Base-by-base conservation (phyloP, 805 yeast species). In the Helenozyma rhizophorensis region DNA sequence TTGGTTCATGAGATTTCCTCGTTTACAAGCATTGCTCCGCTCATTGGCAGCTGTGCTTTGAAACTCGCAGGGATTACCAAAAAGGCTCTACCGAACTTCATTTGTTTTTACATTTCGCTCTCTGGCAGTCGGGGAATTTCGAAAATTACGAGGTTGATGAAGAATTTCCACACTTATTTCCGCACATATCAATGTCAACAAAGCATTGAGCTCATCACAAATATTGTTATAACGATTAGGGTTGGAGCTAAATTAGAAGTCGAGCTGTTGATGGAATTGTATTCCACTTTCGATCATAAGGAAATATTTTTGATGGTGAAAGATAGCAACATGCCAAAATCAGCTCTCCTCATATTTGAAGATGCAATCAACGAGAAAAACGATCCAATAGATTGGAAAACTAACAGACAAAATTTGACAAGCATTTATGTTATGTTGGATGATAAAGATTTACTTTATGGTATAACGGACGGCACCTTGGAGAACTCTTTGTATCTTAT, bases 371-470 rank as follows among this genome's bases (percentile, higher is more conserved):
- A 29, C 4, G 25, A 26, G 4, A 28, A 28, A 9, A 4, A 11
- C 11, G 34, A 32, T 9, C 26, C 18, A 9, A 10, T 32, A 4
- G 25, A 30, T 19, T 32, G 39, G 37, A 9, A 21, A 4, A 6
- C 9, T 2, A 26, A 28, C 17, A 25, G 36, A 10, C 21, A 29
- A 6, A 8, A 40, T 1, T 24, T 46, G 23, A 28, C 56, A 3
- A 27, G 36, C 1, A 61, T 82, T 2, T 84, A 80, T 51, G 60
- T 63, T 4, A 50, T 67, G 0, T 60, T 87, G 3, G 76, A 72
- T 30, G 87, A 82, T 36, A 59, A 65, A 3, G 95, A 87, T 51
- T 55, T 84, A 24, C 51, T 74, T 4, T 68, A 69, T 43, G 94
- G 94, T 0, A 54, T 84, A 8, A 69, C 72, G 10, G 62, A 68